Evolutionary conservation across 75 land plant species (phyloP).

Genomic region (Selaginella moellendorffii): DNA sequence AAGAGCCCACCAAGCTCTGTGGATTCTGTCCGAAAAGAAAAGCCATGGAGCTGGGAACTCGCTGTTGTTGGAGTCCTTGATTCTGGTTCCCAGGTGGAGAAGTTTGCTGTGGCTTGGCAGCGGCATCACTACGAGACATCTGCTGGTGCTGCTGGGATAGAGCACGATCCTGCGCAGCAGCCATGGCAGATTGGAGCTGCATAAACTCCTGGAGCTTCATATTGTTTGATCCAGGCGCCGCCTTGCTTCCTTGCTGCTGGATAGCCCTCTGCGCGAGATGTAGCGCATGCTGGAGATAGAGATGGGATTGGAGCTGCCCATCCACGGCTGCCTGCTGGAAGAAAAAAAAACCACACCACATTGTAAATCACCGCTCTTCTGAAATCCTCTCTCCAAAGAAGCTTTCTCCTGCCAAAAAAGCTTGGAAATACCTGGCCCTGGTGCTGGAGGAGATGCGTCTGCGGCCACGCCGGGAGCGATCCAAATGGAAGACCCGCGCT

Average conservation of each 20-base stretch:
- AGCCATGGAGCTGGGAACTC: not conserved
- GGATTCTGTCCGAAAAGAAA: not conserved
- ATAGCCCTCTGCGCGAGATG: not conserved
- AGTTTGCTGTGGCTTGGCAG: too few species aligned
- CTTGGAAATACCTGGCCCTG: too few species aligned
- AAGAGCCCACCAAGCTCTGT: too few species aligned
- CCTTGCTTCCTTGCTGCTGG: conserved; percentile 8
- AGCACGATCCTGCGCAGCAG: not conserved
- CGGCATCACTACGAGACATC: too few species aligned
- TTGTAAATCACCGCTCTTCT: not conserved
- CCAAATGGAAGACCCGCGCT: not conserved
- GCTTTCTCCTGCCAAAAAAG: too few species aligned
- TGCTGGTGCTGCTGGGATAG: too few species aligned
- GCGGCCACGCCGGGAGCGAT: not conserved
- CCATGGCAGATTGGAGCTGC: not conserved
- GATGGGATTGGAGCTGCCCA: not conserved
- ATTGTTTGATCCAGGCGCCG: not conserved
- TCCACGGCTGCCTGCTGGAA: not conserved
- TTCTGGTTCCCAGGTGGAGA: too few species aligned
- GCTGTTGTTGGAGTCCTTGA: not conserved
- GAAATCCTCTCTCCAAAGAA: too few species aligned
- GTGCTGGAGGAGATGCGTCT: not conserved
- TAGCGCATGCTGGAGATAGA: not conserved
- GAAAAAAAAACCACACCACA: too few species aligned
- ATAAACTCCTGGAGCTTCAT: not conserved